phyloP scores from a whole-genome alignment of 768 basidiomycete genomes.

The Termitomyces sp. region DNA sequence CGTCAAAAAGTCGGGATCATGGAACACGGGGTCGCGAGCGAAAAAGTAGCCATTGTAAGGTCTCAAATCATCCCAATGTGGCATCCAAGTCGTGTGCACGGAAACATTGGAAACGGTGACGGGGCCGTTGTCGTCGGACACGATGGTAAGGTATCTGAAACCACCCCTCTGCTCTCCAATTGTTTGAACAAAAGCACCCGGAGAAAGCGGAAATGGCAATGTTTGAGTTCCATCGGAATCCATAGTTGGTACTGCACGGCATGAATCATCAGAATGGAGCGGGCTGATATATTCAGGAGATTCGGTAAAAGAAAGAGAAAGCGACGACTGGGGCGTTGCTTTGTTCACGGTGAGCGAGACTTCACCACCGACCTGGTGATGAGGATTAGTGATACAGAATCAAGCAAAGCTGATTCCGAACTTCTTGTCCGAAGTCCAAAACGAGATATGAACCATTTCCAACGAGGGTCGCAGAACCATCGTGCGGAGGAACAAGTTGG shows the following conservation, averaged over 20 bases:
- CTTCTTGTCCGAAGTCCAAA: constrained; percentile 35
- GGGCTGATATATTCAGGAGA: constrained; percentile 43
- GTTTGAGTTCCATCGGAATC: constrained; percentile 30
- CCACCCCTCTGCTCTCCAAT: constrained; percentile 38
- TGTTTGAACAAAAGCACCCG: constrained; percentile 28
- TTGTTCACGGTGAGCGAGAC: constrained; percentile 24
- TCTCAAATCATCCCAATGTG: constrained; percentile 39
- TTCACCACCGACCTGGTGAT: constrained; percentile 26
- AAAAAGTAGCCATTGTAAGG: constrained; percentile 46
- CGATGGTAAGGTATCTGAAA: constrained; percentile 42
- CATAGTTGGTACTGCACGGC: constrained; percentile 17
- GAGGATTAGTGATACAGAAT: neutral
- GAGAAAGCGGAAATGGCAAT: constrained; percentile 22
- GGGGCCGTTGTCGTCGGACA: constrained; percentile 28
- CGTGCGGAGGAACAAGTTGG: constrained; percentile 18
- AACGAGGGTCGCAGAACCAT: constrained; percentile 21
- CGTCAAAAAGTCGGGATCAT: constrained; percentile 40
- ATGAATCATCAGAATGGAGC: constrained; percentile 35
- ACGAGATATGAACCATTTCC: constrained; percentile 30
- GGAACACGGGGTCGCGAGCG: constrained; percentile 32
- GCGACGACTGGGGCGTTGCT: constrained; percentile 22
- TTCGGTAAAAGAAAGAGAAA: constrained; percentile 47
- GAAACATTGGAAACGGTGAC: constrained; percentile 39
- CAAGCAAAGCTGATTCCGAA: constrained; percentile 1
- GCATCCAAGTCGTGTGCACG: constrained; percentile 40